Evolutionary conservation across 495 filamentous ascomycete species (phyloP), one percentile per base, ranked within the genome.

Genomic region (Lophium mytilinum): DNA sequence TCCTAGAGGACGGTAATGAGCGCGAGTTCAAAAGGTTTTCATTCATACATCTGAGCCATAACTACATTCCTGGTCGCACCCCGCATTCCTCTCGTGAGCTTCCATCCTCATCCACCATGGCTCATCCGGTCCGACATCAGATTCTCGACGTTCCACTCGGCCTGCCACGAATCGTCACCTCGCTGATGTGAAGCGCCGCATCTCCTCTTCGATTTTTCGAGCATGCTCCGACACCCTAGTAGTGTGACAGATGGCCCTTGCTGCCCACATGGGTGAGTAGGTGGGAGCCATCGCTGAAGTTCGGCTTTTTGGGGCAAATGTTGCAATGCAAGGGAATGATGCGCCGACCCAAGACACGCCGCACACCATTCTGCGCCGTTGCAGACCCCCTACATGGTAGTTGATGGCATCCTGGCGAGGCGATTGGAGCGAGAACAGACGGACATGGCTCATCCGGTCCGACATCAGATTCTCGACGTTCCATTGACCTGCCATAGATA

Each of bases 221-320:
- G 55, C 76, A 78, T 51, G 95, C 77, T 57, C 77, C 77, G 37
- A 87, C 72, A 58, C 86, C 87, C 76, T 86, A 88, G 48, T 84
- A 78, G 60, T 86, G 75, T 14, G 87, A 79, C 10, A 95, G 71
- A 67, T 96, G 90, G 36, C 83, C 83, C 65, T 95, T 95, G 50
- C 89, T 95, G 19, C 82, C 78, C 15, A 94, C 77, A 63, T 96
- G 90, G 36, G 90, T 96, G 56, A 96, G 77, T 24, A 95, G 75
- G 64, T 95, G 90, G 14, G 89, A 94, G 37, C 88, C 71, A 66
- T 96, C 90, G 50, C 89, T 93, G 71, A 95, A 96, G 39, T 67
- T 73, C 9, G 88, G 87, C 52, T 78, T 80, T 60, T 85, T 86
- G 5, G 84, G 83, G 69, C 90, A 96, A 61, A 92, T 81, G 56